Percentiles rank a stretch among this genome's conserved stretches.
phyloP scores from a whole-genome alignment of 192 early-diverging fungal genomes.

The Linderina pennispora region DNA sequence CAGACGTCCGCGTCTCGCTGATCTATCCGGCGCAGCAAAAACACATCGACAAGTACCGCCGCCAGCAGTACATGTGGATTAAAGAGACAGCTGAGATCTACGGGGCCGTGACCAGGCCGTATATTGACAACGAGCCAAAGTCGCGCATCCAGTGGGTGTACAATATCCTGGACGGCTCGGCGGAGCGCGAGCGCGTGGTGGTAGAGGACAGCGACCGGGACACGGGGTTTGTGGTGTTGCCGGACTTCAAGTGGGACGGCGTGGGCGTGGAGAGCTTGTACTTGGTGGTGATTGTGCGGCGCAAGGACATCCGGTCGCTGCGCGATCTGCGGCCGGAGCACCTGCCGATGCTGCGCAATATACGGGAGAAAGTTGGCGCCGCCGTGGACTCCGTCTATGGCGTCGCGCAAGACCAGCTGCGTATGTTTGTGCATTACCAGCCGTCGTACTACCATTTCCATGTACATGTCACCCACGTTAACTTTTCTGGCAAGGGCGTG shows the following conservation, averaged over 20 bases:
- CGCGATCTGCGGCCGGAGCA: conserved; percentile 56
- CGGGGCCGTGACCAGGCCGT: conserved; percentile 46
- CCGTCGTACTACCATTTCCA: conserved; percentile 83
- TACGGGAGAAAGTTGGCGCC: conserved; percentile 45
- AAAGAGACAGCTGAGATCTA: conserved; percentile 63
- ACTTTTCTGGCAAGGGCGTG: conserved; percentile 51
- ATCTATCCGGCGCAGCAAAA: conserved; percentile 61
- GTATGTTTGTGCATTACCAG: conserved; percentile 75
- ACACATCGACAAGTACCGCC: conserved; percentile 69
- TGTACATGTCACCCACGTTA: conserved; percentile 66
- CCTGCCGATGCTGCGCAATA: conserved; percentile 56
- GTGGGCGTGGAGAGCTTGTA: conserved; percentile 57
- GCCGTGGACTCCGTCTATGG: conserved; percentile 45
- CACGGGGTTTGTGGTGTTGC: conserved; percentile 67
- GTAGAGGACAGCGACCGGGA: conserved; percentile 52
- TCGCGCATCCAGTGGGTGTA: conserved; percentile 70
- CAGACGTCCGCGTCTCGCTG: conserved; percentile 53
- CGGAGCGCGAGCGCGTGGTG: conserved; percentile 61
- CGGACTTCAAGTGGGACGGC: conserved; percentile 78
- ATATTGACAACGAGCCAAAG: conserved; percentile 54
- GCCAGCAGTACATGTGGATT: conserved; percentile 53
- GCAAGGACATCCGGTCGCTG: conserved; percentile 52
- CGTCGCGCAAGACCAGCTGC: conserved; percentile 52
- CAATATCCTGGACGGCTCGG: conserved; percentile 62
- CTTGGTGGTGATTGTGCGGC: conserved; percentile 55